Evolutionary conservation across 164 flowering plant species (phyloP).

Genomic region (Paratinospora sagittata): DNA sequence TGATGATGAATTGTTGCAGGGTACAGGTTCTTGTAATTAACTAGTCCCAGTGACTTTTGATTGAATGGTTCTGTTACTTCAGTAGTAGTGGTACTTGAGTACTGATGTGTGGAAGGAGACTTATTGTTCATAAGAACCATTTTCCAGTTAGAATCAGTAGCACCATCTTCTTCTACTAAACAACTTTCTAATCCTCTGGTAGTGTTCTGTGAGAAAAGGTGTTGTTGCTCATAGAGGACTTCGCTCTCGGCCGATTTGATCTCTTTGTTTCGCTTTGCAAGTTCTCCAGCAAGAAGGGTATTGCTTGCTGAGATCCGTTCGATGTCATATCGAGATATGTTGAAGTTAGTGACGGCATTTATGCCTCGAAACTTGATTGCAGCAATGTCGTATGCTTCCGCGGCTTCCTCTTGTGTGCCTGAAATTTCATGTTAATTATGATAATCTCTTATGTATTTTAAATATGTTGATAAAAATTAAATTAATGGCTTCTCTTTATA

Average conservation of each 20-base stretch:
- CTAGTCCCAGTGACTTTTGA: too few relatives aligned
- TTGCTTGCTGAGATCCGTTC: constrained; percentile 53
- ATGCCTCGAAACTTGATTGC: constrained; percentile 72
- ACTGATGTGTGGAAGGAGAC: not conserved
- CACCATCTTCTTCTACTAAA: constrained; percentile 16
- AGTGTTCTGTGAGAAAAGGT: constrained; percentile 17
- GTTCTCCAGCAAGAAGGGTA: constrained; percentile 57
- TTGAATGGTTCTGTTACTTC: too few relatives aligned
- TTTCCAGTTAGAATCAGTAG: constrained; percentile 36
- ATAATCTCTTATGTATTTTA: not conserved
- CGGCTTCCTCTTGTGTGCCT: constrained; percentile 86
- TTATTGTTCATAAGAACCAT: constrained; percentile 29
- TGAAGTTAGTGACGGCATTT: constrained; percentile 70
- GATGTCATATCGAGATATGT: constrained; percentile 54
- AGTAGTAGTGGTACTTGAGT: too few relatives aligned
- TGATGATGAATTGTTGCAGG: too few relatives aligned
- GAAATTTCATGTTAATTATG: not conserved
- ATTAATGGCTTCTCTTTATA: constrained; percentile 2
- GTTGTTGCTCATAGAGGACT: constrained; percentile 5
- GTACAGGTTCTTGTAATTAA: too few relatives aligned
- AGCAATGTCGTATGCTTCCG: constrained; percentile 77
- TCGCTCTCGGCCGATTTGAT: constrained; percentile 14
- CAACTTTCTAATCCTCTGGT: constrained; percentile 9
- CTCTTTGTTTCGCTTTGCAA: constrained; percentile 42
- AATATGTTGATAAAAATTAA: too few relatives aligned